These are phyloP conservation scores for Cladophialophora immunda DNA, from an alignment of 2,329 filamentous ascomycete genomes.

Conservation along the genomic window DNA sequence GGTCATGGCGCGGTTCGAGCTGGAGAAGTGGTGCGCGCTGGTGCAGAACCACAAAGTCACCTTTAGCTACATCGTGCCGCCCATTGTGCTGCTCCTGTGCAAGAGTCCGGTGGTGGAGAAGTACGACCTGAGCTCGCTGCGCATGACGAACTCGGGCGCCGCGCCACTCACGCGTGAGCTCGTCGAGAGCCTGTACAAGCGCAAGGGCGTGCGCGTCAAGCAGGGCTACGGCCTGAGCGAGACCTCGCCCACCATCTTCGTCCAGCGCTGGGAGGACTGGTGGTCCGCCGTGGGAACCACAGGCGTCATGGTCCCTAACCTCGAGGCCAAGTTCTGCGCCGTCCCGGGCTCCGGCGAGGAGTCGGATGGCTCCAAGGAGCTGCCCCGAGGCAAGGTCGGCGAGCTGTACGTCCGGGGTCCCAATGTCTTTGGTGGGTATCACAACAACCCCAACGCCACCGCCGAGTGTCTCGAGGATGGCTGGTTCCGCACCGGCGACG, in stretches of 20 bases:
- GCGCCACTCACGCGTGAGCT: constrained; percentile 85
- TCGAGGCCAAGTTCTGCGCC: constrained; percentile 81
- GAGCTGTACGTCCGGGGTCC: constrained; percentile 73
- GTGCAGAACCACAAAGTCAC: constrained; percentile 80
- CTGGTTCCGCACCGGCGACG: constrained; percentile 90
- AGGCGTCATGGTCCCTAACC: constrained; percentile 78
- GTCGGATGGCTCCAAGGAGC: constrained; percentile 58
- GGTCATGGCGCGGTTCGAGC: constrained; percentile 81
- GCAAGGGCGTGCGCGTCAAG: constrained; percentile 82
- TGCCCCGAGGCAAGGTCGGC: constrained; percentile 70
- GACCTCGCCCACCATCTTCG: constrained; percentile 80
- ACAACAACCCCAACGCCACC: constrained; percentile 67
- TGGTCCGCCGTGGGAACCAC: constrained; percentile 77
- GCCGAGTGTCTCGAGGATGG: constrained; percentile 73
- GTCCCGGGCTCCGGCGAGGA: constrained; percentile 57
- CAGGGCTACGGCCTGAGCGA: constrained; percentile 93
- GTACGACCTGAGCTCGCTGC: constrained; percentile 77
- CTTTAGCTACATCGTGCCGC: constrained; percentile 83
- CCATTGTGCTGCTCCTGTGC: constrained; percentile 79
- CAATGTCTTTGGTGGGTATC: constrained; percentile 70
- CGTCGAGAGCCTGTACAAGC: constrained; percentile 75
- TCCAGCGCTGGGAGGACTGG: constrained; percentile 80
- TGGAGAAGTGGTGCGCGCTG: constrained; percentile 78
- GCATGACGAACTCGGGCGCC: constrained; percentile 87
- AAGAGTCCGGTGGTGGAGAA: constrained; percentile 81